Percentiles rank a stretch among this genome's conserved stretches.
These are phyloP conservation scores for Penicillium chermesinum DNA, from an alignment of 495 filamentous ascomycete genomes.

Conservation along the genomic window DNA sequence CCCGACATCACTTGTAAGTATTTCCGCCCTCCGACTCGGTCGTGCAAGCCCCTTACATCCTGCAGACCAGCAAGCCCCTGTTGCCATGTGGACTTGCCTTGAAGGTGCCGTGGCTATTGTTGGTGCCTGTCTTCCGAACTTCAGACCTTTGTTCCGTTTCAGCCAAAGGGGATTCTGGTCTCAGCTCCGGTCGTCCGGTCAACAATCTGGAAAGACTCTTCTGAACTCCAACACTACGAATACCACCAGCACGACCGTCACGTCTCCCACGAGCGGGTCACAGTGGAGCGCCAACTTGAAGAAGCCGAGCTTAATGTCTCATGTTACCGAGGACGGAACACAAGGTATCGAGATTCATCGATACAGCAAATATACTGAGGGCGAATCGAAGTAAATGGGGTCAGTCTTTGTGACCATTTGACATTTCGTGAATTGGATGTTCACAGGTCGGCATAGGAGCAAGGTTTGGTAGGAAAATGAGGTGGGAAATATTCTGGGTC, in stretches of 20 bases:
- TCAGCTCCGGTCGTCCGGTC: slow-evolving; percentile 14
- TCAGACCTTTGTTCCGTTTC: slow-evolving; percentile 22
- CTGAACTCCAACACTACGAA: slow-evolving; percentile 2
- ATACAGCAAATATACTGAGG: slow-evolving; percentile 8
- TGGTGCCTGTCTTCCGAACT: slow-evolving; percentile 25
- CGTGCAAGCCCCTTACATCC: slow-evolving; percentile 3
- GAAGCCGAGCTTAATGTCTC: slow-evolving; percentile 7
- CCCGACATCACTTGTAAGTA: slow-evolving; percentile 24
- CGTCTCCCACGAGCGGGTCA: background rate
- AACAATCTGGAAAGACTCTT: slow-evolving; percentile 9
- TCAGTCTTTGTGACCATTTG: too few relatives aligned
- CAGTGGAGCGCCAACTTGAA: too few relatives aligned
- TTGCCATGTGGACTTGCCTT: slow-evolving; percentile 24
- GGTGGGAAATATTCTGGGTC: too few relatives aligned
- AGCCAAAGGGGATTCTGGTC: slow-evolving; percentile 20
- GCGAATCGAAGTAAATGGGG: background rate
- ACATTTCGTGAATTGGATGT: too few relatives aligned
- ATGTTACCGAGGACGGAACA: slow-evolving; percentile 5
- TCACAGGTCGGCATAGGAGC: too few relatives aligned
- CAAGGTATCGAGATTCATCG: slow-evolving; percentile 11
- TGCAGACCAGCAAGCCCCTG: slow-evolving; percentile 24
- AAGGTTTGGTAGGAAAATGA: too few relatives aligned
- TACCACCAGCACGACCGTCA: slow-evolving; percentile 7
- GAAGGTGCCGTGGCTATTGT: slow-evolving; percentile 24
- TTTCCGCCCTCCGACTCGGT: background rate